Percentiles rank a stretch among this genome's conserved stretches.
phyloP scores from a whole-genome alignment of 1,284 basidiomycete species.

The Wolfiporia cocos region DNA sequence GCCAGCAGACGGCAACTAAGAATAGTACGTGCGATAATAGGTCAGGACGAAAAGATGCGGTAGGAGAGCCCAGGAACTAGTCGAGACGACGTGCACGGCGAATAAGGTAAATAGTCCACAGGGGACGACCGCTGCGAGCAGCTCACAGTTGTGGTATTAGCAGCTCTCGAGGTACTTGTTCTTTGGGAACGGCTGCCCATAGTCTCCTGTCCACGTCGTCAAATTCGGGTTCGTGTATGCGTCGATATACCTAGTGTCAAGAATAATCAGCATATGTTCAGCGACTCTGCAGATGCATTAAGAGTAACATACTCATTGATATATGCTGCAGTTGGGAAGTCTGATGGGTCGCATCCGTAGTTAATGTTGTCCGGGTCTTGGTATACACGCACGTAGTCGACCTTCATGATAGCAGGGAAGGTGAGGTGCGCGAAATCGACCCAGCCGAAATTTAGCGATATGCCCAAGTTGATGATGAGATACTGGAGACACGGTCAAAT shows the following conservation, averaged over 20 bases:
- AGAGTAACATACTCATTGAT: conserved; percentile 54
- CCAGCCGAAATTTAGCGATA: conserved; percentile 71
- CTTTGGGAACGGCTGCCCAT: conserved; percentile 28
- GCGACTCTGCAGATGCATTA: neutral
- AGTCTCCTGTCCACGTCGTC: conserved; percentile 31
- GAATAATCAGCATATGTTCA: neutral
- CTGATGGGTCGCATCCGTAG: conserved; percentile 78
- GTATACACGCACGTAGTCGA: conserved; percentile 86
- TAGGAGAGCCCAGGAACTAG: no score
- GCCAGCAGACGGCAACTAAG: no score
- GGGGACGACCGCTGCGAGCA: no score
- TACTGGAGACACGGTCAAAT: conserved; percentile 36
- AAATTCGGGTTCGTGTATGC: conserved; percentile 33
- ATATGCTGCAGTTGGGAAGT: conserved; percentile 73
- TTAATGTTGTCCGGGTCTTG: conserved; percentile 63
- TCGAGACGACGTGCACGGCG: no score
- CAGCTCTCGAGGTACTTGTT: conserved; percentile 22
- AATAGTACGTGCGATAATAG: no score
- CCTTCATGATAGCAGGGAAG: conserved; percentile 67
- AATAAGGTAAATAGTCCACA: no score
- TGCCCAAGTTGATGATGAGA: conserved; percentile 76
- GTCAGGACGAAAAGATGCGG: no score
- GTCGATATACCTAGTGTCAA: conserved; percentile 22
- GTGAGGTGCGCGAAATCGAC: conserved; percentile 61
- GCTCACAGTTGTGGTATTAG: no score